Evolutionary conservation across 257 asterid genomes (phyloP), one percentile per base, ranked within the genome.

Genomic region (Solanum etuberosum): DNA sequence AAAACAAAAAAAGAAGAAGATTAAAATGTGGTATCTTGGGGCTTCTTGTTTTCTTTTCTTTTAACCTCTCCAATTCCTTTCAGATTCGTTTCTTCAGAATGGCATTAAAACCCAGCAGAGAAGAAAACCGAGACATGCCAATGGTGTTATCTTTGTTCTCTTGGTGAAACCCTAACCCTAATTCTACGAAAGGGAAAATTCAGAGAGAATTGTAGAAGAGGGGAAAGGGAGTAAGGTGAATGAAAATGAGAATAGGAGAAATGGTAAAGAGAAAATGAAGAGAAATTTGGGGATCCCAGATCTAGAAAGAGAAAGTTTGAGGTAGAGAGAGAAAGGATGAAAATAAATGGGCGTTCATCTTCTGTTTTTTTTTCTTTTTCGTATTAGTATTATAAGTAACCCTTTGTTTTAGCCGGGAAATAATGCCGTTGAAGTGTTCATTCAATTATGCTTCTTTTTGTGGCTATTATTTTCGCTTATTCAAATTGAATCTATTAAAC

Each of bases 391-490:
- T 14, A 11, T 85, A 81, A 81, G 68, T 5, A 48, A 21, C 20
- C 84, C 85, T 88, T 87, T 57, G 29, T 51, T 87, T 83, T 85
- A 87, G 88, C 91, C 93, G 90, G 90, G 90, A 91, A 90, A 86
- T 87, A 89, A 89, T 90, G 92, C 92, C 91, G 91, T 90, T 86
- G 92, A 89, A 90, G 86, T 90, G 91, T 84, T 91, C 85, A 18
- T 46, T 80, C 67, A 80, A 46, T 16, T 74, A 12, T 34, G 16
- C 35, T 73, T 72, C 48, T 21, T 23, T 72, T 34, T 35, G 16
- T 21, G 18, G 29, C 29, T 72, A 72, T 18, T 9, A 68, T 29
- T 54, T 54, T 54, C 2, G 5, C 25, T 20, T 20, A 20, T 54
- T 54, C 25, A 54, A 18, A 54, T 54, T 20, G 25, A 54, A 54